phyloP scores from a whole-genome alignment of 352 stramenopile species.

The Plasmopara halstedii region DNA sequence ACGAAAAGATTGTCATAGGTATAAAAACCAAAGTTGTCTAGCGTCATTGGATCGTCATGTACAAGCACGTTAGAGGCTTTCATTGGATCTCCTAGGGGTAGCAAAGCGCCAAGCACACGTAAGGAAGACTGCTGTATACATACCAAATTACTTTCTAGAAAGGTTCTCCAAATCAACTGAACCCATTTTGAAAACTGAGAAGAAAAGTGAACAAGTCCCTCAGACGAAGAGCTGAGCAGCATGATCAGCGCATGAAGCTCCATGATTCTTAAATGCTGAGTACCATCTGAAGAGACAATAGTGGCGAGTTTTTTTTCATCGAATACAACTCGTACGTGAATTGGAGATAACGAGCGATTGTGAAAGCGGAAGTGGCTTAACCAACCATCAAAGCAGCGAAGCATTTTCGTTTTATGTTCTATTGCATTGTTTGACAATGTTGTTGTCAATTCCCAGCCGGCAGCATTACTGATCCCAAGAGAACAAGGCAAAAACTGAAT shows the following conservation, averaged over 20 bases:
- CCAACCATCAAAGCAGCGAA: slow-evolving; percentile 70
- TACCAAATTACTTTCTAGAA: slow-evolving; percentile 36
- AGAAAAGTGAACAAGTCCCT: slow-evolving; percentile 35
- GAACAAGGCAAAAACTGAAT: slow-evolving; percentile 15
- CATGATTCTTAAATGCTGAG: slow-evolving; percentile 13
- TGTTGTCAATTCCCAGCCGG: slow-evolving; percentile 6
- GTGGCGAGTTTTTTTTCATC: slow-evolving; percentile 52
- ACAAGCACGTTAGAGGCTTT: slow-evolving; percentile 15
- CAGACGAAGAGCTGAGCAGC: slow-evolving; percentile 38
- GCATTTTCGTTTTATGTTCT: slow-evolving; percentile 3
- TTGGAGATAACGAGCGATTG: slow-evolving; percentile 84
- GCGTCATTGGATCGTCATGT: not conserved
- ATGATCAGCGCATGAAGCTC: slow-evolving; percentile 38
- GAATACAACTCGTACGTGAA: slow-evolving; percentile 88
- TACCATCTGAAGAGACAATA: not conserved
- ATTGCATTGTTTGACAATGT: slow-evolving; percentile 4
- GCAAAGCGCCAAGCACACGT: slow-evolving; percentile 40
- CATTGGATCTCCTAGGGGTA: slow-evolving; percentile 29
- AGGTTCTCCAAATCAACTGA: slow-evolving; percentile 33
- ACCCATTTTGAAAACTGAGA: slow-evolving; percentile 41
- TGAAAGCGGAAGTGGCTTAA: slow-evolving; percentile 86
- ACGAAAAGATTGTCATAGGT: slow-evolving; percentile 24
- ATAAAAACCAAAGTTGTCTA: slow-evolving; percentile 18
- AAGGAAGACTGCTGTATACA: slow-evolving; percentile 58
- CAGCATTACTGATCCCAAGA: slow-evolving; percentile 12